Conservation (phyloP, 768 basidiomycete species). For the Tylopilus plumbeoviolaceoides region DNA sequence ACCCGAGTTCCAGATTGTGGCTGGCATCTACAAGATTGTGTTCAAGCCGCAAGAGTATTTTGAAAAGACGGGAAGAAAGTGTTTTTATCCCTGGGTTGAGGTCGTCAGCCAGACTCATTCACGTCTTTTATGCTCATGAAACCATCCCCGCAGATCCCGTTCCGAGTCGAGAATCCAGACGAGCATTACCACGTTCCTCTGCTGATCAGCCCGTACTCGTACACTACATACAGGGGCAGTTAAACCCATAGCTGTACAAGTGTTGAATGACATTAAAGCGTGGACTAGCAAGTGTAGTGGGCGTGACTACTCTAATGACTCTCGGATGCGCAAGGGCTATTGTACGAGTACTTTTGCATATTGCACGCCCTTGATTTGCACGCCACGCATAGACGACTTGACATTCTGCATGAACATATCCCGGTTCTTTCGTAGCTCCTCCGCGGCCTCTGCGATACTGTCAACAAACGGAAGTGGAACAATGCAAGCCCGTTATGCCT, state of each 20-base stretch:
- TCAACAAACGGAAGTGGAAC: slow-evolving; percentile 4
- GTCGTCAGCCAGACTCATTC: slow-evolving; percentile 36
- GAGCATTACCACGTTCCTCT: slow-evolving; percentile 92
- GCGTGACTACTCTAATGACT: slow-evolving; percentile 7
- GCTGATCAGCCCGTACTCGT: slow-evolving; percentile 86
- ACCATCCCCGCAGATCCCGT: slow-evolving; percentile 59
- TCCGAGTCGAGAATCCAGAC: slow-evolving; percentile 62
- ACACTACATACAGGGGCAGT: slow-evolving; percentile 92
- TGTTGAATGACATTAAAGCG: slow-evolving; percentile 2
- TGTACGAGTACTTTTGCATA: slow-evolving; percentile 71
- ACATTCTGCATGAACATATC: slow-evolving; percentile 84
- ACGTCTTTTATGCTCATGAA: slow-evolving; percentile 1
- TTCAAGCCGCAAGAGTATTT: slow-evolving; percentile 87
- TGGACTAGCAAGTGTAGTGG: slow-evolving; percentile 1
- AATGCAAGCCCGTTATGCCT: slow-evolving; percentile 16
- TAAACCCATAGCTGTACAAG: slow-evolving; percentile 28
- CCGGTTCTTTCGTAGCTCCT: slow-evolving; percentile 87
- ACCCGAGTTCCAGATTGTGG: slow-evolving; percentile 40
- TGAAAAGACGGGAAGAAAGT: slow-evolving; percentile 51
- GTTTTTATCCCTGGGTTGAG: slow-evolving; percentile 92
- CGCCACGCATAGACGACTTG: slow-evolving; percentile 81
- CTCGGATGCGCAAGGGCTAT: slow-evolving; percentile 24
- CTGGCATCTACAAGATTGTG: slow-evolving; percentile 71
- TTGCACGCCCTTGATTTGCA: slow-evolving; percentile 66
- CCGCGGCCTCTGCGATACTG: slow-evolving; percentile 75